Percentiles rank a stretch among this genome's conserved stretches.
Conservation (phyloP, 306 rosid species). For the Quercus parvula region DNA sequence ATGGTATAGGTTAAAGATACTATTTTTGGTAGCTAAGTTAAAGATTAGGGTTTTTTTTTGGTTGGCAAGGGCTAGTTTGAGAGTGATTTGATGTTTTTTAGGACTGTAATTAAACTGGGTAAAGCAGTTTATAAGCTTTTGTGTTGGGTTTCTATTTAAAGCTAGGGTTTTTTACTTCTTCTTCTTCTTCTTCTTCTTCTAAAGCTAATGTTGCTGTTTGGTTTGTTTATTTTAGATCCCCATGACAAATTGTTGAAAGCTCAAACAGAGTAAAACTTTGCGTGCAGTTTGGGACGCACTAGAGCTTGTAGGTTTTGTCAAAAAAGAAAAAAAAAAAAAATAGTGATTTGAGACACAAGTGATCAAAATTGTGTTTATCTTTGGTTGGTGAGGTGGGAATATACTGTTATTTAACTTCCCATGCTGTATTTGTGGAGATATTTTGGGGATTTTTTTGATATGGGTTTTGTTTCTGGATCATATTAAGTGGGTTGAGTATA, state of each 20-base stretch:
- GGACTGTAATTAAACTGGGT: conserved; percentile 3
- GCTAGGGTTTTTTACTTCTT: conserved; percentile 4
- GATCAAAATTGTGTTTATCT: not conserved
- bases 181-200: conserved; percentile 14
- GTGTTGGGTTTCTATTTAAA: conserved; percentile 14
- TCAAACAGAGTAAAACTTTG: conserved; percentile 25
- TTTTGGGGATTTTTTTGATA: conserved; percentile 12
- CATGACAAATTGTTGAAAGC: conserved; percentile 25
- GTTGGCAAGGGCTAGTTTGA: not conserved
- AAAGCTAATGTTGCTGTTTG: conserved; percentile 28
- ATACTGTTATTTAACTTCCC: conserved; percentile 6
- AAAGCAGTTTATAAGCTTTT: not conserved
- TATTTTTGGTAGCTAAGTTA: conserved; percentile 4
- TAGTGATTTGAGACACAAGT: conserved; percentile 17
- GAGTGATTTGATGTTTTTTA: conserved; percentile 11
- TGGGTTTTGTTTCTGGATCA: conserved; percentile 29
- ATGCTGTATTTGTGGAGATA: conserved; percentile 10
- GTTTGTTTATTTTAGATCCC: conserved; percentile 40
- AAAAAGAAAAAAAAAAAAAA: not conserved
- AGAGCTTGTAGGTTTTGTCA: conserved; percentile 22
- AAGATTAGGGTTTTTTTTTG: conserved; percentile 42
- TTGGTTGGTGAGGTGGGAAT: conserved; percentile 20
- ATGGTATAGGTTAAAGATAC: not conserved
- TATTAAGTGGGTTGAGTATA: conserved; percentile 30
- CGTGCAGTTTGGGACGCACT: conserved; percentile 18